Conservation (phyloP, 768 basidiomycete genomes). For the Tricholoma saponaceum region DNA sequence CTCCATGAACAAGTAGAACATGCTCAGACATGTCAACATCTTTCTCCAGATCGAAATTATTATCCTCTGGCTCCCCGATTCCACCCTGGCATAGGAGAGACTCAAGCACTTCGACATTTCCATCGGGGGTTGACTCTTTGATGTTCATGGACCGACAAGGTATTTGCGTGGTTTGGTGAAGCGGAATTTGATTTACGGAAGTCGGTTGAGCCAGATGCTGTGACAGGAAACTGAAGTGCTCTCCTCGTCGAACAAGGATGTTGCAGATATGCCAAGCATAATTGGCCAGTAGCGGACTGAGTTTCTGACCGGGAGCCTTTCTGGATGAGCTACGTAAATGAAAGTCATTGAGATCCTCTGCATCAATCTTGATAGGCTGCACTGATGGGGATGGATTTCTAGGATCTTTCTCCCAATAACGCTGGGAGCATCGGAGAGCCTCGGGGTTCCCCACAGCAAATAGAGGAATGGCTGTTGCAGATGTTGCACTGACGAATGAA, state of each 20-base stretch:
- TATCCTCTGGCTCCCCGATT: conserved; percentile 8
- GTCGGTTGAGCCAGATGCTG: conserved; percentile 7
- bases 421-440: conserved; percentile 22
- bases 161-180: conserved; percentile 9
- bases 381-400: conserved; percentile 16
- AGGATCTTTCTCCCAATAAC: conserved; percentile 25
- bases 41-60: neutral
- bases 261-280: conserved; percentile 5
- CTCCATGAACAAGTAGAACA: conserved; percentile 17
- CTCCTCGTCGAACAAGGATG: conserved; percentile 8
- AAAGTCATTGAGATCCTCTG: conserved; percentile 3
- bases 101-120: conserved; percentile 14
- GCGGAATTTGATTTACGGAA: conserved; percentile 12
- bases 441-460: conserved; percentile 8
- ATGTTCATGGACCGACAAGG: conserved; percentile 14
- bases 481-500: conserved; percentile 24
- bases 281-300: conserved; percentile 10
- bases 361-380: neutral
- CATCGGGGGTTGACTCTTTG: conserved; percentile 15
- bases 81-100: conserved; percentile 3
- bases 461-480: conserved; percentile 22
- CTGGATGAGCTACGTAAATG: conserved; percentile 2
- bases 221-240: conserved; percentile 12
- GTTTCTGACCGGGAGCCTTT: conserved; percentile 9
- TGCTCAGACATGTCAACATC: conserved; percentile 6